Evolutionary conservation across 805 yeast genomes (phyloP), one percentile per base, ranked within the genome.

Genomic region (Tetrapisispora iriomotensis): DNA sequence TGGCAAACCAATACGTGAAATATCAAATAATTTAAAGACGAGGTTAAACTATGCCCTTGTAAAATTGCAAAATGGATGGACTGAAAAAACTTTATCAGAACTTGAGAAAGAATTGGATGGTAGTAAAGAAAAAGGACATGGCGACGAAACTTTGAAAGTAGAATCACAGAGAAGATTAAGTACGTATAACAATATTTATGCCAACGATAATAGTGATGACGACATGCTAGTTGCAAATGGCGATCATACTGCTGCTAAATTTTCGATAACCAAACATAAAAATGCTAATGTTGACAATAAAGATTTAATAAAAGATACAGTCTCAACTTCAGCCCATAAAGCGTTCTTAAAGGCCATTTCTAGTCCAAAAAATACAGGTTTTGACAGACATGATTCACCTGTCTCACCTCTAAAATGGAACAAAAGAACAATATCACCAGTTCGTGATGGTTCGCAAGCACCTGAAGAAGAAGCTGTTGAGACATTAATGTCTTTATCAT

Each of bases 11-110:
- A 65, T 65, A 12, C 54, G 68, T 36, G 64, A 63, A 34, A 58
- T 66, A 15, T 65, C 71, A 0, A 56, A 62, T 18, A 61, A 61
- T 41, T 50, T 67, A 29, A 63, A 62, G 41, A 63, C 69, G 12
- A 52, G 70, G 40, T 47, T 67, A 13, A 64, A 62, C 39, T 64
- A 65, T 47, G 71, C 71, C 1, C 56, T 63, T 45, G 62, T 65
- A 9, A 65, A 65, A 45, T 51, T 62, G 38, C 65, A 65, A 37
- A 51, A 58, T 30, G 57, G 62, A 3, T 56, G 64, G 61, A 47
- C 42, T 7, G 58, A 53, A 25, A 53, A 53, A 36, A 54, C 56
- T 13, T 38, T 56, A 33, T 49, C 58, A 7, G 56, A 54, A 38
- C 41, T 56, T 17, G 56, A 54, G 18, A 43, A 37, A 21, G 51